phyloP scores from a whole-genome alignment of 2,329 filamentous ascomycete species.

The Fusarium sp. region DNA sequence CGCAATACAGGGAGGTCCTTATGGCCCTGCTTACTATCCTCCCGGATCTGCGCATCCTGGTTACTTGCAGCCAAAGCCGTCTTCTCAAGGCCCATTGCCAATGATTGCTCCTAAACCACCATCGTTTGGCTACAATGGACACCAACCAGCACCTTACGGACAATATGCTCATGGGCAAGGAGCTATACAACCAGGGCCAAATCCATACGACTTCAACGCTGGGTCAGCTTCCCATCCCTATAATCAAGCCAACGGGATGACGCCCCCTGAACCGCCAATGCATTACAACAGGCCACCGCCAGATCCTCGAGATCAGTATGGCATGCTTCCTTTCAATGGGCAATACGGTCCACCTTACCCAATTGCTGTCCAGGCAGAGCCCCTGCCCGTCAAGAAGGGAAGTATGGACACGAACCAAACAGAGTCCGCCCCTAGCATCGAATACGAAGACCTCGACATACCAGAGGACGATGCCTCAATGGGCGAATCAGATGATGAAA shows the following conservation, averaged over 20 bases:
- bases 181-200: slow-evolving; percentile 15
- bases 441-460: slow-evolving; percentile 48
- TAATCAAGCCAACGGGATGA: slow-evolving; percentile 22
- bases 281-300: slow-evolving; percentile 26
- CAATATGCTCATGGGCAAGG: slow-evolving; percentile 34
- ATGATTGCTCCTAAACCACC: slow-evolving; percentile 65
- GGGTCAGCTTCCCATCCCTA: slow-evolving; percentile 24
- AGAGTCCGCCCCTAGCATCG: slow-evolving; percentile 24
- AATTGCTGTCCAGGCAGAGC: slow-evolving; percentile 11
- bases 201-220: slow-evolving; percentile 39
- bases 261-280: slow-evolving; percentile 22
- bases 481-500: slow-evolving; percentile 70
- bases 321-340: slow-evolving; percentile 15
- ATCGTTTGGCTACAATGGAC: slow-evolving; percentile 47
- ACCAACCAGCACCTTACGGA: slow-evolving; percentile 26
- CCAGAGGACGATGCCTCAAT: slow-evolving; percentile 71
- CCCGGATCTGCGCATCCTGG: slow-evolving; percentile 50
- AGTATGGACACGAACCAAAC: slow-evolving; percentile 6
- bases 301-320: slow-evolving; percentile 32
- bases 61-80: slow-evolving; percentile 51
- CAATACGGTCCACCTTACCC: slow-evolving; percentile 20
- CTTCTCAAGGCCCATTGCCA: slow-evolving; percentile 53
- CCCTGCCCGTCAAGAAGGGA: slow-evolving; percentile 16
- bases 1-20: slow-evolving; percentile 58
- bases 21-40: slow-evolving; percentile 57